These are phyloP conservation scores for Gomphus sp. DNA, from an alignment of 1,284 basidiomycete genomes.

Conservation along the genomic window DNA sequence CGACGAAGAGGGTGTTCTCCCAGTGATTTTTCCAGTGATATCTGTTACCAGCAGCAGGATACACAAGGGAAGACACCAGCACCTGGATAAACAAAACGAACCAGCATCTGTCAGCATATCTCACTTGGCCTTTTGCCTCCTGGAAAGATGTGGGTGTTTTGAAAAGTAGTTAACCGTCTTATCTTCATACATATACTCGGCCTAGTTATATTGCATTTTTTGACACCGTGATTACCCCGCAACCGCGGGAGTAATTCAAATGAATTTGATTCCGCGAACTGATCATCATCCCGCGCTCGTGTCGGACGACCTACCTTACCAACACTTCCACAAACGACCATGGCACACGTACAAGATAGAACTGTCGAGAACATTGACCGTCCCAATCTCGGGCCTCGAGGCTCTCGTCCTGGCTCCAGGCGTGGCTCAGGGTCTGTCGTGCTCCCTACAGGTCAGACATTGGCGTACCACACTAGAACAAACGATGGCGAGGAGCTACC, in stretches of 20 bases:
- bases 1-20: no score
- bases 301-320: neutral
- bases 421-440: slow-evolving; percentile 67
- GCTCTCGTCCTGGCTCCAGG: slow-evolving; percentile 52
- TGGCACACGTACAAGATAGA: slow-evolving; percentile 9
- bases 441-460: slow-evolving; percentile 63
- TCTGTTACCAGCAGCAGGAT: no score
- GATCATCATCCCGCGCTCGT: neutral
- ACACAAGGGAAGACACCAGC: no score
- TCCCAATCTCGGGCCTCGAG: slow-evolving; percentile 4
- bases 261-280: neutral
- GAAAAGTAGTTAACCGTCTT: no score
- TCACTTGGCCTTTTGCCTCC: no score
- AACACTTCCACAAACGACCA: neutral
- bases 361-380: slow-evolving; percentile 8
- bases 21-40: no score
- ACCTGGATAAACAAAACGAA: no score
- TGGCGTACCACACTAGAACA: slow-evolving; percentile 71
- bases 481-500: slow-evolving; percentile 75
- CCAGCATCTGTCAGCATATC: no score
- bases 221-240: neutral
- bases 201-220: no score
- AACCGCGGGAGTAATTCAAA: neutral
- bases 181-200: no score
- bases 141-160: no score